Evolutionary conservation across 306 rosid genomes (phyloP).

Genomic region (Vicia faba): DNA sequence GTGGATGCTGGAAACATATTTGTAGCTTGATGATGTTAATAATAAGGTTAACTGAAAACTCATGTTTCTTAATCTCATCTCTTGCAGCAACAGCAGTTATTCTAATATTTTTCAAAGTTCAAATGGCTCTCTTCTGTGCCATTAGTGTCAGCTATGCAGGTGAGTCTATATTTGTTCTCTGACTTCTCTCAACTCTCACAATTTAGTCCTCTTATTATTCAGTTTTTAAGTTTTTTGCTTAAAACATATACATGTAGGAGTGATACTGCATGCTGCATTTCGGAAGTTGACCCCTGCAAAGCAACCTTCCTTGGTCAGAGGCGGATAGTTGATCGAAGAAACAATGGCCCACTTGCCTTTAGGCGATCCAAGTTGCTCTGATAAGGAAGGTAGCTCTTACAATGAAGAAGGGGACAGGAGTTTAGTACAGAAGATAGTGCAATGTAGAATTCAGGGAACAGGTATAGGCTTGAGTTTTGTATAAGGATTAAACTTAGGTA

Average conservation of each 20-base stretch:
- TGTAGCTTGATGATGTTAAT: slow-evolving; percentile 16
- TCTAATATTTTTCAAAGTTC: slow-evolving; percentile 72
- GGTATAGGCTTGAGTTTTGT: slow-evolving; percentile 32
- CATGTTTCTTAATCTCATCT: slow-evolving; percentile 39
- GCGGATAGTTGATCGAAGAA: slow-evolving; percentile 34
- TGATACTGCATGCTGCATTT: slow-evolving; percentile 81
- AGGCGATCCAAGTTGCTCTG: slow-evolving; percentile 28
- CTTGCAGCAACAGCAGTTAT: slow-evolving; percentile 74
- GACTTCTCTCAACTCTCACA: not conserved
- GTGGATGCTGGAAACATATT: slow-evolving; percentile 13
- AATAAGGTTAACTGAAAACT: slow-evolving; percentile 24
- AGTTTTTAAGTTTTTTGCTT: slow-evolving; percentile 23
- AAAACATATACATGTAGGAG: slow-evolving; percentile 44
- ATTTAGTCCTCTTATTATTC: not conserved
- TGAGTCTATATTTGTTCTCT: slow-evolving; percentile 23
- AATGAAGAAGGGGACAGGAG: slow-evolving; percentile 22
- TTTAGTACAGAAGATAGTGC: slow-evolving; percentile 21
- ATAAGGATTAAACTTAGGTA: not conserved
- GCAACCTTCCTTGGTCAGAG: slow-evolving; percentile 54
- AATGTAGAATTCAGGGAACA: slow-evolving; percentile 24
- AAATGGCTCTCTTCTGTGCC: slow-evolving; percentile 84
- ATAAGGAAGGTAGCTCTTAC: slow-evolving; percentile 34
- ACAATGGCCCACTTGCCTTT: slow-evolving; percentile 6
- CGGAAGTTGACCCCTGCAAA: slow-evolving; percentile 72
- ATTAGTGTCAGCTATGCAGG: slow-evolving; percentile 72